A percentile compares a stretch with the other conserved stretches of the same genome.
Evolutionary conservation across 225 moss, liverwort and hornwort genomes (phyloP).

Genomic region (Bryum argenteum): DNA sequence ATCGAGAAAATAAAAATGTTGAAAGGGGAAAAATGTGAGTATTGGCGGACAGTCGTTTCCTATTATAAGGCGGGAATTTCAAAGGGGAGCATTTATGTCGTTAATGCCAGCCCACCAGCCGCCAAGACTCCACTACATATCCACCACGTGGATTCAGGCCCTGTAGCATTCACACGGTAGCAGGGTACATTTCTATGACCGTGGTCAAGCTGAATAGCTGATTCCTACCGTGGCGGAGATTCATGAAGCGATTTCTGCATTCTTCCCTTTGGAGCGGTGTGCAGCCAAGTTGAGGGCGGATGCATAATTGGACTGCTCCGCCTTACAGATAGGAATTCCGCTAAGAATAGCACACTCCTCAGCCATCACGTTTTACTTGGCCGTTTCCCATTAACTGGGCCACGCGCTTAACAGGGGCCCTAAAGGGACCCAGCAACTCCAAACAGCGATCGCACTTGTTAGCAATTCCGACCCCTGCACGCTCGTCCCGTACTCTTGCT

Average conservation of each 20-base stretch:
- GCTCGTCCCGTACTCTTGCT: too few relatives aligned
- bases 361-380: background rate
- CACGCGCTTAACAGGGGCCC: too few relatives aligned
- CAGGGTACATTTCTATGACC: background rate
- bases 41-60: background rate
- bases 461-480: too few relatives aligned
- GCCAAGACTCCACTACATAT: background rate
- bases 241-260: slow-evolving; percentile 10
- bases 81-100: slow-evolving; percentile 17
- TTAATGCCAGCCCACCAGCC: background rate
- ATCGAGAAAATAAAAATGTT: too few relatives aligned
- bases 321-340: background rate
- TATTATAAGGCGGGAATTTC: background rate
- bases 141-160: slow-evolving; percentile 9
- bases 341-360: background rate
- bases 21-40: background rate
- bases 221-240: background rate
- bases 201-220: slow-evolving; percentile 7
- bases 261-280: background rate
- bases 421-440: too few relatives aligned
- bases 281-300: background rate
- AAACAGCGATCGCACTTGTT: too few relatives aligned
- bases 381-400: background rate
- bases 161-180: background rate
- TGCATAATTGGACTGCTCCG: background rate